Evolutionary conservation across 2,329 filamentous ascomycete species (phyloP), one percentile per base, ranked within the genome.

Genomic region (Tolypocladium guangdongense): DNA sequence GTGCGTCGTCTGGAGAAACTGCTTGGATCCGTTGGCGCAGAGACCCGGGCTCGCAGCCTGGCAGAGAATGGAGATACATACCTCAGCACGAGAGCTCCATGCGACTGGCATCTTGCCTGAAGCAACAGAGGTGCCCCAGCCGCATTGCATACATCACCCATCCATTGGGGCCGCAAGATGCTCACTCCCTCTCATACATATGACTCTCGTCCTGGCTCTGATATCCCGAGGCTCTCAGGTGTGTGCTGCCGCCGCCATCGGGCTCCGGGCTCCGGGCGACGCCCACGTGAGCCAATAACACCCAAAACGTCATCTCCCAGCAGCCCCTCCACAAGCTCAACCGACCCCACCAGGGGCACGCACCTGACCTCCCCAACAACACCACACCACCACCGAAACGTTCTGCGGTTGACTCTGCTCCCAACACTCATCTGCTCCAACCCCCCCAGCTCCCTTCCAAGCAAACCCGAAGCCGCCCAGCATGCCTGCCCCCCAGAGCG

Each of bases 401-500:
- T n/a, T n/a, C n/a, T n/a, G n/a, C n/a, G n/a, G n/a, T n/a, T n/a
- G n/a, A n/a, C n/a, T n/a, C n/a, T n/a, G n/a, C 30, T n/a, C 45
- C n/a, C 52, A 32, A 24, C 37, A 27, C 37, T n/a, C 46, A 6
- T 11, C 30, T 11, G 18, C 37, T 22, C 36, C 53, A 49, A 32
- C 32, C 45, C 54, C 52, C 48, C 36, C 53, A 49, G n/a, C 32
- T 49, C 54, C 52, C 48, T 51, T 30, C 55, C 32, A 22, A 36
- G 18, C 11, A 7, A 24, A 35, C 36, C 33, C 46, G 54, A 45
- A 20, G 52, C 47, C 55, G 46, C 55, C 55, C 63, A 71, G 54
- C 59, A 77, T 77, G 74, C 67, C 69, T 63, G 55, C 64, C 59
- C 54, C 67, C 52, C 69, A 70, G 62, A 72, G 64, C 61, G 66